A percentile compares a stretch with the other conserved stretches of the same genome.
These are phyloP conservation scores for Prunus campanulata DNA, from an alignment of 306 rosid species.

Conservation along the genomic window DNA sequence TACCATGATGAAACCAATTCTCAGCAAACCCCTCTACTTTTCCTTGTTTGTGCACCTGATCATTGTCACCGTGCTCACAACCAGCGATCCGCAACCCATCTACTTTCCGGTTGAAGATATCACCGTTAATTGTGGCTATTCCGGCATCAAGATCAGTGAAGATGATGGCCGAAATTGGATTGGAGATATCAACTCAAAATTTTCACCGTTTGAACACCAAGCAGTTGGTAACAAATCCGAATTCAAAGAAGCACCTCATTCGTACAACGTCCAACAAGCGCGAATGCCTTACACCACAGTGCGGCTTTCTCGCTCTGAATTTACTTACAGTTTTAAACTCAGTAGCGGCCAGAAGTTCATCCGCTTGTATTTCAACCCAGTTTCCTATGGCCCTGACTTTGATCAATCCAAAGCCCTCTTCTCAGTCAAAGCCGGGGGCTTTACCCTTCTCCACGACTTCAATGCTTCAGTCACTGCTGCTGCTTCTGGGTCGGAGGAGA, in stretches of 20 bases:
- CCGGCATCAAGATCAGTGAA: background rate
- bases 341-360: rapidly evolving
- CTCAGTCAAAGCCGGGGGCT: too few species aligned
- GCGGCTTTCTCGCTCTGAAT: too few species aligned
- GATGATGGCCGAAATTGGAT: background rate
- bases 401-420: too few species aligned
- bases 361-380: too few species aligned
- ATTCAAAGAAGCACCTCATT: background rate
- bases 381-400: too few species aligned
- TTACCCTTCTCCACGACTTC: too few species aligned
- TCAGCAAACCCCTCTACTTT: background rate
- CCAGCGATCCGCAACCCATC: background rate
- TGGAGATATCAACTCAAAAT: too few species aligned
- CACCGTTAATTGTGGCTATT: slow-evolving; percentile 17
- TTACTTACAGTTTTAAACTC: too few species aligned
- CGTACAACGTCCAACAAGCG: background rate
- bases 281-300: too few species aligned
- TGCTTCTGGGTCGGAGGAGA: too few species aligned
- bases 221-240: background rate
- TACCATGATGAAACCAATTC: background rate
- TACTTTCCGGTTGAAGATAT: background rate
- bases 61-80: background rate
- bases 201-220: background rate
- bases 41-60: background rate
- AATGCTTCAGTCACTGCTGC: too few species aligned